Evolutionary conservation across 177 flowering plant species (phyloP), one percentile per base, ranked within the genome.

Genomic region (Vitis hybrid): DNA sequence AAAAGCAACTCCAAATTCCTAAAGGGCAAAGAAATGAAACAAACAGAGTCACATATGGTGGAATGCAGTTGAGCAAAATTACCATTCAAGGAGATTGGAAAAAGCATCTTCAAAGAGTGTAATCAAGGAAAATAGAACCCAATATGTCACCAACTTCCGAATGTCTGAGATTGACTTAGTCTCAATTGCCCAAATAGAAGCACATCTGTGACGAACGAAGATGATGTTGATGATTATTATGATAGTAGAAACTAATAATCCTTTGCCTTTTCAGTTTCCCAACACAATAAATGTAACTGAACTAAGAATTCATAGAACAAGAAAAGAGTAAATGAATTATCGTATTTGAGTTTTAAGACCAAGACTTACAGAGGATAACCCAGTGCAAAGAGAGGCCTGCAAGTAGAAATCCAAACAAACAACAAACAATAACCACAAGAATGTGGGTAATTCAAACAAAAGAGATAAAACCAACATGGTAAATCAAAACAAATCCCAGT

Each of bases 151-250:
- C 75, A 72, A 61, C 60, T 79, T 82, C 67, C 15, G 56, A 55
- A 57, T 60, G 57, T 77, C 75, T 11, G 24, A 17, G 19, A 56
- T 57, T 0, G 77, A 74, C 40, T 75, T 69, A 40, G 66, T 50
- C 80, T 82, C 82, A 50, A 82, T 77, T 5, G 80, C 85, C 63
- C 63, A 52, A 69, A 82, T 60, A 3, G 82, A 79, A 60, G 72
- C 79, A 72, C 54, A 74, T 50, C 84, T 82, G 72, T 32, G 10
- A 62, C 63, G 2, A 70, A 59, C 27, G 57, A 52, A 1, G 14
- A 10, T 24, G 17, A 18, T 13, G 13, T 11, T 18, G 40, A 24
- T 11, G 40, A 35, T 35, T 35, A 65, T 21, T 6, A 18, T 3
- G 52, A 65, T 3, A 62, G 46, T 24, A 24, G 27, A 14, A 40